Base-by-base conservation (phyloP, 495 filamentous ascomycete species). In the Xylaria grammica region DNA sequence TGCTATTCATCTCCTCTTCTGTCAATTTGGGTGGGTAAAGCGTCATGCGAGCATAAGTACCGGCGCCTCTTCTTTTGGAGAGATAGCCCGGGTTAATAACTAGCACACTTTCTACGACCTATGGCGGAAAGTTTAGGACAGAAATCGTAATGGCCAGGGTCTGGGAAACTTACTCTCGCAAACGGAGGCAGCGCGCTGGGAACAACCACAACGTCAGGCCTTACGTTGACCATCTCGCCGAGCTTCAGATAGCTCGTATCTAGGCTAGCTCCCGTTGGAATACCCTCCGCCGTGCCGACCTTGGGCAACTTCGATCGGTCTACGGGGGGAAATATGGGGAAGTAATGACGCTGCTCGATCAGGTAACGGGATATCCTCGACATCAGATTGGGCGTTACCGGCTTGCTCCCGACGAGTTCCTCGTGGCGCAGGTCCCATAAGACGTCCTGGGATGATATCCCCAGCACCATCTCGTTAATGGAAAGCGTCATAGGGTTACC, bases 201-300 rank as follows among this genome's bases (percentile, higher is more conserved):
- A 27, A 90, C 79, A 36, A 99, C 82, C 64, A 97, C 71, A 27
- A 99, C 82, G 80, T 99, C 95, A 10, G 95, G 95, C 58, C 86
- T 79, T 2, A 91, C 88, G 65, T 88, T 90, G 66, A 94, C 81
- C 87, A 95, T 93, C 77, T 97, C 95, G 29, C 92, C 94, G 29
- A 97, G 77, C 75, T 96, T 94, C 74, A 93, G 64, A 76, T 97
- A 96, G 63, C 90, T 90, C 24, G 91, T 76, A 75, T 99, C 95
- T 50, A 99, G 74, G 74, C 81, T 75, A 1, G 90, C 86, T 0
- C 94, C 94, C 1, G 87, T 87, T 2, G 88, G 85, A 19, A 83
- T 76, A 10, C 84, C 86, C 26, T 86, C 84, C 9, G 67, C 78
- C 8, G 78, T 84, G 32, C 81, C 86, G 29, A 79, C 83, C 73